Evolutionary conservation across 768 basidiomycete genomes (phyloP), one percentile per base, ranked within the genome.

Genomic region (Hydnum rufescens): DNA sequence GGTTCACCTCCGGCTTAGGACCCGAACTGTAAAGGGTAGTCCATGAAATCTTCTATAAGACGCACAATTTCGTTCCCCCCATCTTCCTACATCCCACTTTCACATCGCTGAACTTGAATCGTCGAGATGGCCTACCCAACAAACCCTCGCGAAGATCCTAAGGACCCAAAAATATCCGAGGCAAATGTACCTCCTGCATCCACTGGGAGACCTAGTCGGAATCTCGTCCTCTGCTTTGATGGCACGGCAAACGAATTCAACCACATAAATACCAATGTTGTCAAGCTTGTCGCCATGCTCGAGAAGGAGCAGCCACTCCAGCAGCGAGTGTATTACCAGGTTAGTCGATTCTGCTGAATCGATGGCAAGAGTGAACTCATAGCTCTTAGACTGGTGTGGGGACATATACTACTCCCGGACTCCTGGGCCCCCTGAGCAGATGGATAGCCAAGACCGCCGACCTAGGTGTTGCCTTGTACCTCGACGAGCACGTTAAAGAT

Each of bases 271-370:
- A 76, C 82, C 5, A 83, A 83, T 53, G 71, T 82, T 32, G 77
- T 80, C 51, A 76, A 76, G 59, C 68, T 89, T 42, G 82, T 80
- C 63, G 67, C 72, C 3, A 65, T 86, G 28, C 69, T 87, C 32
- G 71, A 73, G 65, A 82, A 77, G 61, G 76, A 77, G 51, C 55
- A 60, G 31, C 66, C 68, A n/a, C 67, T 71, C 23, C 58, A 71
- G 47, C 80, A 81, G 56, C 61, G 80, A 0, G 68, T 68, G 58
- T 85, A 82, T 61, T 87, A 87, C 60, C 84, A 86, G 65, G 80
- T 78, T 43, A 29, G 62, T 57, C 19, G 34, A 30, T 18, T 5
- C 30, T 3, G 36, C 18, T 39, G 13, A 13, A 39, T 39, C 8
- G 8, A 8, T 8, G 8, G 36, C 36, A 19, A 8, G 36, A 8